phyloP scores from a whole-genome alignment of 495 filamentous ascomycete species.

The Melanomma pulvis-pyrius region DNA sequence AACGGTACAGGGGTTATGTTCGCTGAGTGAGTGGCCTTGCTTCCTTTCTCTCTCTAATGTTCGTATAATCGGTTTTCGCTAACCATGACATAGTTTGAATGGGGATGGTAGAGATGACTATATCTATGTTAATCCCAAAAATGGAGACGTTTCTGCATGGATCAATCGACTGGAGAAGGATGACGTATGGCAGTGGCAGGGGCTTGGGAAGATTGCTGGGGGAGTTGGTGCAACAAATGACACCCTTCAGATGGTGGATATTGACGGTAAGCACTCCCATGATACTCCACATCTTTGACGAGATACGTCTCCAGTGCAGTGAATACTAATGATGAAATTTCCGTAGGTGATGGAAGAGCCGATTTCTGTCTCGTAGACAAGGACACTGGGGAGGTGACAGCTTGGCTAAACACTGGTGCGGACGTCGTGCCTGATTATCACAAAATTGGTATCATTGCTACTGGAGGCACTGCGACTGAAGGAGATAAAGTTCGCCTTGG shows the following conservation, averaged over 20 bases:
- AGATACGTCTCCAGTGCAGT: too few relatives aligned
- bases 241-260: background rate
- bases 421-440: background rate
- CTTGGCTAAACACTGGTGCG: background rate
- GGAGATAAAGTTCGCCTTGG: background rate
- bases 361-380: background rate
- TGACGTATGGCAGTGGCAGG: background rate
- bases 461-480: background rate
- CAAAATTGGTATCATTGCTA: background rate
- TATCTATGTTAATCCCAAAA: background rate
- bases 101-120: background rate
- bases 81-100: too few relatives aligned
- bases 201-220: background rate
- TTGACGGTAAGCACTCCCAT: too few relatives aligned
- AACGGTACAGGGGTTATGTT: background rate
- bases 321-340: too few relatives aligned
- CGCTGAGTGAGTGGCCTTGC: too few relatives aligned
- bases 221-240: background rate
- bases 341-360: conserved; percentile 2
- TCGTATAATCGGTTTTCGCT: too few relatives aligned
- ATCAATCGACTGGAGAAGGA: background rate
- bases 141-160: background rate
- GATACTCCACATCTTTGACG: too few relatives aligned
- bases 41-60: too few relatives aligned
- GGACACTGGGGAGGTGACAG: background rate